Evolutionary conservation across 768 basidiomycete species (phyloP), one percentile per base, ranked within the genome.

Genomic region (Dictyophora rubrovolvata): DNA sequence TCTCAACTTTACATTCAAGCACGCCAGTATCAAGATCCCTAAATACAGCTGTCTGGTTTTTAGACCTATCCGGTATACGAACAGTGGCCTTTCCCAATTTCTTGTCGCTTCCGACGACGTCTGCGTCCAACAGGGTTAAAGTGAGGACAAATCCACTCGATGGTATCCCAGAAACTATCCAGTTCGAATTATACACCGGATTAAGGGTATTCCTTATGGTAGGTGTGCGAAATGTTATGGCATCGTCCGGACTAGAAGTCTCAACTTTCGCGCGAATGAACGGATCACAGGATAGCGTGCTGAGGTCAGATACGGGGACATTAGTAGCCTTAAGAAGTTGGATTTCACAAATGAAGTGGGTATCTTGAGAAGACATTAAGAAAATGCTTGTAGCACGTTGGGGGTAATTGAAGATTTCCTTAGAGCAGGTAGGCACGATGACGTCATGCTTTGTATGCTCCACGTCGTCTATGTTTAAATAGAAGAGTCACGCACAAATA

Each of bases 1-100:
- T 71, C 63, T 68, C 61, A 12, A 73, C 63, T 61, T 68, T 68
- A 58, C 68, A 69, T 52, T 70, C 70, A n/a, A 63, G 52, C 51
- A 69, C 65, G 10, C 46, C 46, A 4, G 46, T 46, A 21, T 42
- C 37, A 8, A 37, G 37, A 46, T 42, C 35, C 3, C n/a, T 37
- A 11, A 56, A n/a, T 22, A 20, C 9, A n/a, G 4, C n/a, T 42
- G 14, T 42, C 21, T 56, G 36, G 23, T 28, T 42, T 34, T 34
- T 6, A 20, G 23, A 37, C 3, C 7, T 18, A 21, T 20, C 18
- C 3, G 55, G 55, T 21, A 56, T 22, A 37, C 33, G 18, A 42
- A 56, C 21, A 16, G 23, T 48, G 37, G 33, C 62, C 59, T 67
- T 65, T 28, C 69, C 69, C 21, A 68, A 64, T 34, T 56, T 48